Evolutionary conservation across 495 filamentous ascomycete genomes (phyloP).

Genomic region (Cudoniella acicularis): DNA sequence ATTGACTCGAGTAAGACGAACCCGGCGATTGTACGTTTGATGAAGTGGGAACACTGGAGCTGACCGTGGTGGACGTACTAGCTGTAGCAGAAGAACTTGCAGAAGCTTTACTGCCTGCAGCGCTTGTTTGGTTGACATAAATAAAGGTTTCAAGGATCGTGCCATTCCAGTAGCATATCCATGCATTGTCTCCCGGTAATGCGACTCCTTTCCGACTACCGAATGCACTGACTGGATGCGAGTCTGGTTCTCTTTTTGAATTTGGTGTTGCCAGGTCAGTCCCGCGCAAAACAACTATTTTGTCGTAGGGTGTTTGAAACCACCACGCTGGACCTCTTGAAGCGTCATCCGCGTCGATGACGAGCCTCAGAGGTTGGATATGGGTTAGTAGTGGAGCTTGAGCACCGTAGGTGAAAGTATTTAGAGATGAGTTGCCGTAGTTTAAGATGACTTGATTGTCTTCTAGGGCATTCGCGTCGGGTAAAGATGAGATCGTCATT

Average conservation of each 20-base stretch:
- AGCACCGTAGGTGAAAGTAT: conserved; percentile 62
- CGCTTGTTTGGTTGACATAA: conserved; percentile 60
- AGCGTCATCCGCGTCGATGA: conserved; percentile 61
- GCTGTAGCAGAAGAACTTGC: conserved; percentile 10
- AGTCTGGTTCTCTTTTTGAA: conserved; percentile 4
- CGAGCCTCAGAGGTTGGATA: conserved; percentile 52
- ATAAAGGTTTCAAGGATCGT: conserved; percentile 80
- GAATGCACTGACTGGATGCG: conserved; percentile 24
- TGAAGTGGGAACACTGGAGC: conserved; percentile 17
- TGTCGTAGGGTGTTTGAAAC: conserved; percentile 69
- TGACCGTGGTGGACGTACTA: background rate
- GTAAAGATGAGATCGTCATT: conserved; percentile 12
- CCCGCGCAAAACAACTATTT: conserved; percentile 71
- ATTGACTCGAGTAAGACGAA: background rate
- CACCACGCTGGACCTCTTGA: conserved; percentile 71
- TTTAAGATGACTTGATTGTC: conserved; percentile 21
- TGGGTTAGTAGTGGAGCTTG: conserved; percentile 59
- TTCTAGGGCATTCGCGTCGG: background rate
- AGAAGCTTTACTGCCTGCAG: conserved; percentile 2
- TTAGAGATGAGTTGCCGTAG: conserved; percentile 20
- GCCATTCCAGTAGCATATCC: conserved; percentile 86
- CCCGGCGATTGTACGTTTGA: conserved; percentile 7
- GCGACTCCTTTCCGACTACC: conserved; percentile 46
- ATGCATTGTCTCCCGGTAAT: conserved; percentile 62
- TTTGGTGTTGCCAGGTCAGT: conserved; percentile 35